phyloP scores from a whole-genome alignment of 2,329 filamentous ascomycete genomes.

The Rugonectria rugulosa region DNA sequence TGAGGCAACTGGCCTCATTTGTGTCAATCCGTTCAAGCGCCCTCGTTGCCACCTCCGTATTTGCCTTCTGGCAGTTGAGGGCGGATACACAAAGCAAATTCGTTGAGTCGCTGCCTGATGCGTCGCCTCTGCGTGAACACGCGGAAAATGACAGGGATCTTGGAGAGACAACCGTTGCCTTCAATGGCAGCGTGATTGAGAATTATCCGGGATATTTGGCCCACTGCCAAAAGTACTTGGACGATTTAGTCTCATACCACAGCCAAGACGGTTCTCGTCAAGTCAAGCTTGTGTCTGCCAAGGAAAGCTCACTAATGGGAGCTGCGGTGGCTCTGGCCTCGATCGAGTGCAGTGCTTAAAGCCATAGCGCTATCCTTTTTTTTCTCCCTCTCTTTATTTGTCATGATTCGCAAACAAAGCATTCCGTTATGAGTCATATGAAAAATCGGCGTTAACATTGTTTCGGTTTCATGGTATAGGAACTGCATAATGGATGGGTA shows the following conservation, averaged over 20 bases:
- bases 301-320: conserved; percentile 78
- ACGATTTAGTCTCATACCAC: conserved; percentile 58
- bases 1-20: conserved; percentile 61
- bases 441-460: conserved; percentile 16
- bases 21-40: conserved; percentile 66
- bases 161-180: conserved; percentile 69
- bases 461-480: conserved; percentile 1
- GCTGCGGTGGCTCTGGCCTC: conserved; percentile 74
- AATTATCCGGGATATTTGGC: conserved; percentile 74
- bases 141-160: conserved; percentile 60
- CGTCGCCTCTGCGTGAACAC: conserved; percentile 48
- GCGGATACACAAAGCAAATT: conserved; percentile 54
- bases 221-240: conserved; percentile 68
- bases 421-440: conserved; percentile 9
- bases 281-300: conserved; percentile 71
- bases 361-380: background rate
- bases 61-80: conserved; percentile 65
- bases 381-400: background rate
- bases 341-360: conserved; percentile 34
- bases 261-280: conserved; percentile 46
- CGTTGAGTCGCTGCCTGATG: conserved; percentile 39
- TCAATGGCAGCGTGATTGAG: conserved; percentile 82
- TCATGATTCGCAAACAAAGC: background rate
- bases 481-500: background rate
- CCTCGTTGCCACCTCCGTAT: conserved; percentile 65